Evolutionary conservation across 768 basidiomycete genomes (phyloP).

Genomic region (Sporobolomyces pararoseus): DNA sequence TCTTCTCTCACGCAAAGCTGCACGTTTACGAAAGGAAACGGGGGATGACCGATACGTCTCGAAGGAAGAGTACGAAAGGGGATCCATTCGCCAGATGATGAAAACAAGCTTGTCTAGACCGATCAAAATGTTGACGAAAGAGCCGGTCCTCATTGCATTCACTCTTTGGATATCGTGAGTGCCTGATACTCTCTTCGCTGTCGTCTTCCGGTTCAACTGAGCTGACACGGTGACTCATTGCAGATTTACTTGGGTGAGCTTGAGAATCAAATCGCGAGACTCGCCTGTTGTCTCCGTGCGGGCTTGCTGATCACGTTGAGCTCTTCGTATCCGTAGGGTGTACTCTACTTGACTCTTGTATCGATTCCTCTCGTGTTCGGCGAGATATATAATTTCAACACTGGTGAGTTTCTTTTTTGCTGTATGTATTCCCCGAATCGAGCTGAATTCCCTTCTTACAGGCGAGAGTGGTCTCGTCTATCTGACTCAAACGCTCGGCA

Average conservation of each 20-base stretch:
- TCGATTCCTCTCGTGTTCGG: slow-evolving; percentile 47
- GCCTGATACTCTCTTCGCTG: slow-evolving; percentile 50
- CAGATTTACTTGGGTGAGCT: slow-evolving; percentile 55
- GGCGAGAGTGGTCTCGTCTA: slow-evolving; percentile 33
- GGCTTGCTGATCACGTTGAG: too few species aligned
- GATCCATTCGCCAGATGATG: slow-evolving; percentile 60
- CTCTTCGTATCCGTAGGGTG: slow-evolving; percentile 65
- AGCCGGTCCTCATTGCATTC: slow-evolving; percentile 4
- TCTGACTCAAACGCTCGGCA: slow-evolving; percentile 19
- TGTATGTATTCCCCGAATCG: too few species aligned
- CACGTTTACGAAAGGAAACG: slow-evolving; percentile 61
- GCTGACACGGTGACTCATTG: slow-evolving; percentile 38
- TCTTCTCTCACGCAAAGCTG: slow-evolving; percentile 64
- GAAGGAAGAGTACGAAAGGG: slow-evolving; percentile 62
- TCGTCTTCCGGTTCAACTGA: not conserved
- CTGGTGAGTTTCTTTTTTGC: too few species aligned
- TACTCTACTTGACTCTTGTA: slow-evolving; percentile 64
- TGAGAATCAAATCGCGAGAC: too few species aligned
- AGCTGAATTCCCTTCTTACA: too few species aligned
- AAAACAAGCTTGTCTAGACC: slow-evolving; percentile 54
- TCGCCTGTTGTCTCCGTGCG: too few species aligned
- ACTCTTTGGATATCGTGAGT: slow-evolving; percentile 5
- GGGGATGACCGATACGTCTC: slow-evolving; percentile 64
- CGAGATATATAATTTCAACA: slow-evolving; percentile 25
- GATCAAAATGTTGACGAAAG: slow-evolving; percentile 34